phyloP scores from a whole-genome alignment of 1,284 basidiomycete genomes.

The Leccinum subrobustum region DNA sequence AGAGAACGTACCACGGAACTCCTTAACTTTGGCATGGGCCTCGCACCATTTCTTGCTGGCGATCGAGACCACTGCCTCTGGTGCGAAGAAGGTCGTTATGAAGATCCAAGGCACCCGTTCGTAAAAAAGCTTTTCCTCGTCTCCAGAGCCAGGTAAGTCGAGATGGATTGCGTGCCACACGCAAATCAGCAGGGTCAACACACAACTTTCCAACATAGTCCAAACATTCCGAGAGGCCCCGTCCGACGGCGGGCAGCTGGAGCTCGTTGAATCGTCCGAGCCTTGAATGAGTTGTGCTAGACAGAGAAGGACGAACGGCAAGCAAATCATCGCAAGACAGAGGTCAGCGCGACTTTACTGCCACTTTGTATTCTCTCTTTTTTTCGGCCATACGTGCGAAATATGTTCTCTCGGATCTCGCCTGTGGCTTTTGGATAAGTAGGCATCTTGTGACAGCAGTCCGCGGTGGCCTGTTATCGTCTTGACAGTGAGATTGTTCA shows the following conservation, averaged over 20 bases:
- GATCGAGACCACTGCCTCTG: not conserved
- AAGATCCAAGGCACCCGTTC: not conserved
- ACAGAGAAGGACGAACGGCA: not conserved
- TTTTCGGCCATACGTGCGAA: not conserved
- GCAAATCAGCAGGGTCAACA: not conserved
- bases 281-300: not conserved
- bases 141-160: not conserved
- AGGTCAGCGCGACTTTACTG: not conserved
- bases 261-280: not conserved
- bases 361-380: not conserved
- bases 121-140: not conserved
- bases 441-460: not conserved
- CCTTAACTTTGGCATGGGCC: not conserved
- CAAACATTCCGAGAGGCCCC: not conserved
- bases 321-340: not conserved
- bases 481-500: not conserved
- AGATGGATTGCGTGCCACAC: not conserved
- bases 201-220: not conserved
- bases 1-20: not conserved
- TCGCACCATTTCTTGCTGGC: not conserved
- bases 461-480: not conserved
- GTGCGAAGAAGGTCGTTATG: not conserved
- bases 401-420: not conserved
- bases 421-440: not conserved
- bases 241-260: not conserved